Conservation (phyloP, 192 early-diverging fungal genomes). For the Cetraspora pellucida region DNA sequence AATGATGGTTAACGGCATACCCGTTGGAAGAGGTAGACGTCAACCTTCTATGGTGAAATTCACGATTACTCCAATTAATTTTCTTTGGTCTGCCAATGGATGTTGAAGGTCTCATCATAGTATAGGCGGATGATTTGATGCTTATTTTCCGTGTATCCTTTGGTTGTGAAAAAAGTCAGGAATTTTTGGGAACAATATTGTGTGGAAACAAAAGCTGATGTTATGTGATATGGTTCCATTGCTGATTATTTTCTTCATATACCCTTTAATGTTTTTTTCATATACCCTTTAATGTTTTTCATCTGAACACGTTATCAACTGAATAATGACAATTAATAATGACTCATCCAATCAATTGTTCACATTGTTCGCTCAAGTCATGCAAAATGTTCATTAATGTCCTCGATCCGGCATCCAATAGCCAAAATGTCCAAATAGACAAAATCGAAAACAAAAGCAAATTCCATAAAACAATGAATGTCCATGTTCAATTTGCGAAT, state of each 20-base stretch:
- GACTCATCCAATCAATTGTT: too few species aligned
- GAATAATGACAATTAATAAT: too few species aligned
- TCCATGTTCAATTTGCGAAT: not conserved
- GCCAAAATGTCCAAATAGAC: not conserved
- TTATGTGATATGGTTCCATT: not conserved
- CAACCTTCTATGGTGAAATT: too few species aligned
- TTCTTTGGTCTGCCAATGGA: too few species aligned
- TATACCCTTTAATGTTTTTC: too few species aligned
- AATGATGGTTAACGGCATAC: too few species aligned
- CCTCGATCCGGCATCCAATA: not conserved
- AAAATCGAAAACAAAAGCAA: not conserved
- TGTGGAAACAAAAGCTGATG: slow-evolving; percentile 12
- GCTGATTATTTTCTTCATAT: too few species aligned
- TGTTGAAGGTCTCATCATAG: too few species aligned
- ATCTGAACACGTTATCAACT: too few species aligned
- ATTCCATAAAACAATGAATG: not conserved
- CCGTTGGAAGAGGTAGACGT: too few species aligned
- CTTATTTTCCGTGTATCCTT: slow-evolving; percentile 10
- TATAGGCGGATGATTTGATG: not conserved
- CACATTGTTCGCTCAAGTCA: not conserved
- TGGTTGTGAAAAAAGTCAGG: slow-evolving; percentile 24
- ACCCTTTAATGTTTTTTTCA: too few species aligned
- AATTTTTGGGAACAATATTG: slow-evolving; percentile 13
- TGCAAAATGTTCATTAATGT: not conserved
- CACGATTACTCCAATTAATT: too few species aligned